A percentile compares a stretch with the other conserved stretches of the same genome.
phyloP scores from a whole-genome alignment of 2,329 filamentous ascomycete genomes.

The Rutstroemia sp. region DNA sequence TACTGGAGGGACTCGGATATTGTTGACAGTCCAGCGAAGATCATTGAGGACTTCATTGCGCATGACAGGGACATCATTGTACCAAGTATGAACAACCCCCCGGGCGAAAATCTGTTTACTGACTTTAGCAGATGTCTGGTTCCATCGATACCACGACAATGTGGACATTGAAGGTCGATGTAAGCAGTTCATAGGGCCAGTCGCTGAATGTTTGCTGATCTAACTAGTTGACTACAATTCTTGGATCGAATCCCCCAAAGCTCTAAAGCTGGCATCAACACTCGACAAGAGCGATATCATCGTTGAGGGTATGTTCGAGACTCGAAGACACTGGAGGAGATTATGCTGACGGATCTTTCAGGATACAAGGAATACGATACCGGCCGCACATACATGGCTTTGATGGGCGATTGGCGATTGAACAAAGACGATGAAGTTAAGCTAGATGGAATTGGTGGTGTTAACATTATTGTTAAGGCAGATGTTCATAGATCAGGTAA shows the following conservation, averaged over 20 bases:
- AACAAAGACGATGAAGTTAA: constrained; percentile 90
- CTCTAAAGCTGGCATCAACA: constrained; percentile 61
- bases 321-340: background rate
- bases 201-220: constrained; percentile 9
- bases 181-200: constrained; percentile 41
- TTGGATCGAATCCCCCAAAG: constrained; percentile 90
- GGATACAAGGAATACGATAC: constrained; percentile 93
- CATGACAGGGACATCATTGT: constrained; percentile 91
- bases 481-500: constrained; percentile 91
- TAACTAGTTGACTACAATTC: constrained; percentile 90
- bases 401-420: constrained; percentile 84
- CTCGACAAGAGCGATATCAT: constrained; percentile 77
- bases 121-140: constrained; percentile 74
- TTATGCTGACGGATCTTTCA: constrained; percentile 30
- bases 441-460: constrained; percentile 91
- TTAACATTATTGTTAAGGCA: constrained; percentile 95
- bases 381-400: constrained; percentile 80
- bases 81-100: constrained; percentile 61
- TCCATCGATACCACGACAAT: constrained; percentile 69
- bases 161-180: constrained; percentile 94
- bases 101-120: constrained; percentile 15
- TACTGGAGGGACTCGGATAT: constrained; percentile 99
- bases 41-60: constrained; percentile 90
- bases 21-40: constrained; percentile 75
- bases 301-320: constrained; percentile 61